These are phyloP conservation scores for Hyphopichia wangnamkhiaoensis DNA, from an alignment of 1,139 yeast genomes.

Conservation along the genomic window DNA sequence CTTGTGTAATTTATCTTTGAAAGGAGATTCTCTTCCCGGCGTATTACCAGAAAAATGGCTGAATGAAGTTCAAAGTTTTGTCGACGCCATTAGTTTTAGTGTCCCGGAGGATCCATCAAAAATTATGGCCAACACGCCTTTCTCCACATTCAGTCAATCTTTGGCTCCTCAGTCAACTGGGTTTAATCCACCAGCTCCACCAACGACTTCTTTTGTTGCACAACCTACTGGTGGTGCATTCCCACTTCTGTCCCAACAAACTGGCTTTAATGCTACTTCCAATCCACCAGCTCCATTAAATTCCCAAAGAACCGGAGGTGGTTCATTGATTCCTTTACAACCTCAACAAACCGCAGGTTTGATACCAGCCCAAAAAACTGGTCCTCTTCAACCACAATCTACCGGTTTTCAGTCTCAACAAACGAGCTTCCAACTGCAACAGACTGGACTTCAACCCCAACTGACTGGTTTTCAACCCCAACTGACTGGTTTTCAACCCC, in stretches of 20 bases:
- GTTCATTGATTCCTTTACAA: slow-evolving; percentile 45
- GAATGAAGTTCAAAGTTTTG: slow-evolving; percentile 84
- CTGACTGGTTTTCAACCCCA: slow-evolving; percentile 35
- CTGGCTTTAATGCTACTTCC: slow-evolving; percentile 14
- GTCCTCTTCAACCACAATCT: slow-evolving; percentile 32
- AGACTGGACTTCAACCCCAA: slow-evolving; percentile 30
- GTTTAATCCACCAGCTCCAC: slow-evolving; percentile 16
- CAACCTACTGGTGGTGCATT: slow-evolving; percentile 40
- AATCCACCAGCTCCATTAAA: slow-evolving; percentile 19
- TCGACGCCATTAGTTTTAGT: slow-evolving; percentile 82
- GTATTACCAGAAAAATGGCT: slow-evolving; percentile 68
- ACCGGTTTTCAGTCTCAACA: slow-evolving; percentile 40
- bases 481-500: slow-evolving; percentile 37
- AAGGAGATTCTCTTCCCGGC: slow-evolving; percentile 77
- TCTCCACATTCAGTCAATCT: slow-evolving; percentile 31
- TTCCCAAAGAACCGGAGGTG: slow-evolving; percentile 47
- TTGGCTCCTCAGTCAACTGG: slow-evolving; percentile 28
- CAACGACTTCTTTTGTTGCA: slow-evolving; percentile 31
- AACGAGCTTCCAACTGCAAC: slow-evolving; percentile 27
- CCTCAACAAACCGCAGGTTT: slow-evolving; percentile 52
- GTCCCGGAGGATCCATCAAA: slow-evolving; percentile 61
- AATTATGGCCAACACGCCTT: slow-evolving; percentile 48
- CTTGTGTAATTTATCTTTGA: slow-evolving; percentile 74
- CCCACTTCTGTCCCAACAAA: slow-evolving; percentile 20
- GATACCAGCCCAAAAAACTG: slow-evolving; percentile 45